Percentiles rank a stretch among this genome's conserved stretches.
phyloP scores from a whole-genome alignment of 2,329 filamentous ascomycete genomes.

The Botrytis galanthina region DNA sequence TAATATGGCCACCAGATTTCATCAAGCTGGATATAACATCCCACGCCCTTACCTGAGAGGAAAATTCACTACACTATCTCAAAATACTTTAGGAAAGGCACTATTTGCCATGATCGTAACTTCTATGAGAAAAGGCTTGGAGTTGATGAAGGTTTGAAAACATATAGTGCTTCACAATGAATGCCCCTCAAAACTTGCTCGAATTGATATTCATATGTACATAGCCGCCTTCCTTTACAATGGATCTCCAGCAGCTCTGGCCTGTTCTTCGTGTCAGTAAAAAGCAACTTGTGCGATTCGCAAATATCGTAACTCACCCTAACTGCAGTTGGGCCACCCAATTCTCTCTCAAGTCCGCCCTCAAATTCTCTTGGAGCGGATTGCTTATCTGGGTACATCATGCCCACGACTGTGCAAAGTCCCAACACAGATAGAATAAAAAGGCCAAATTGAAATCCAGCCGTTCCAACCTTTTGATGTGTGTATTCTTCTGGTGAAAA shows the following conservation, averaged over 20 bases:
- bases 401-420: slow-evolving; percentile 65
- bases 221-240: slow-evolving; percentile 34
- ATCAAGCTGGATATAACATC: background rate
- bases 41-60: no score
- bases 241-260: slow-evolving; percentile 54
- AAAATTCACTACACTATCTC: background rate
- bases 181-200: slow-evolving; percentile 12
- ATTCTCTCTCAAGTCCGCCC: slow-evolving; percentile 69
- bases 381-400: slow-evolving; percentile 69
- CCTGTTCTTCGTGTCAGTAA: slow-evolving; percentile 40
- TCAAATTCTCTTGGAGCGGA: slow-evolving; percentile 69
- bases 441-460: slow-evolving; percentile 62
- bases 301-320: slow-evolving; percentile 52
- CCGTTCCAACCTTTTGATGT: slow-evolving; percentile 71
- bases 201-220: slow-evolving; percentile 36
- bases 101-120: background rate
- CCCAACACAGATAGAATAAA: slow-evolving; percentile 64
- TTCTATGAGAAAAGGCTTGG: background rate
- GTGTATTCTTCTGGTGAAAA: slow-evolving; percentile 89
- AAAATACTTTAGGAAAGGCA: background rate
- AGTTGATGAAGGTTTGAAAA: background rate
- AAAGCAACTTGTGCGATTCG: background rate
- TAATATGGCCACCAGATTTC: background rate
- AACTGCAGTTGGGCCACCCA: slow-evolving; percentile 67
- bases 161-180: background rate